Conservation (phyloP, 2,329 filamentous ascomycete genomes). For the Neofusicoccum umdonicola region DNA sequence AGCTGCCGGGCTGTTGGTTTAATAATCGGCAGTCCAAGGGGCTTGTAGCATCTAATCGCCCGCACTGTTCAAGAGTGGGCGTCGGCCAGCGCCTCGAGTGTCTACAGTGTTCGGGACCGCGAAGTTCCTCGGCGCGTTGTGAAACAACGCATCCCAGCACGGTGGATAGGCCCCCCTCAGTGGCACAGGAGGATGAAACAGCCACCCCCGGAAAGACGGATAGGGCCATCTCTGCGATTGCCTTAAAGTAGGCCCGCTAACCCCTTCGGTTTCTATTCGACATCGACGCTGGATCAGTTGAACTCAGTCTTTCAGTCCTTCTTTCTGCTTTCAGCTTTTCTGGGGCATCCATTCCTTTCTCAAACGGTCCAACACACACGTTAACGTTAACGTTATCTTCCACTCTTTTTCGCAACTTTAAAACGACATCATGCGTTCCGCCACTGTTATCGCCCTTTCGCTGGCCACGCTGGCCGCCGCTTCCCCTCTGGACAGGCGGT, state of each 20-base stretch:
- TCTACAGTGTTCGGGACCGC: too few species aligned
- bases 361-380: neutral
- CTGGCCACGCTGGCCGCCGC: conserved; percentile 1
- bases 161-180: too few species aligned
- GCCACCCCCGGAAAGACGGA: neutral
- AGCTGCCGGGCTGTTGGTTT: too few species aligned
- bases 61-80: too few species aligned
- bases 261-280: neutral
- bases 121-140: too few species aligned
- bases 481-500: neutral
- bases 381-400: neutral
- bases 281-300: neutral
- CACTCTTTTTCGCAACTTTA: neutral
- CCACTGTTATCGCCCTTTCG: neutral
- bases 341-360: neutral
- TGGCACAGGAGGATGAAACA: neutral
- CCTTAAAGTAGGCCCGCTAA: neutral
- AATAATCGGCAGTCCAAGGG: too few species aligned
- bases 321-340: neutral
- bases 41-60: too few species aligned
- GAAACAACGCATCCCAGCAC: too few species aligned
- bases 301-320: neutral
- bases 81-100: too few species aligned
- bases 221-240: neutral
- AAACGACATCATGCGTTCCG: neutral